A percentile compares a stretch with the other conserved stretches of the same genome.
phyloP scores from a whole-genome alignment of 2,329 filamentous ascomycete species.

The Zarea fungicola region DNA sequence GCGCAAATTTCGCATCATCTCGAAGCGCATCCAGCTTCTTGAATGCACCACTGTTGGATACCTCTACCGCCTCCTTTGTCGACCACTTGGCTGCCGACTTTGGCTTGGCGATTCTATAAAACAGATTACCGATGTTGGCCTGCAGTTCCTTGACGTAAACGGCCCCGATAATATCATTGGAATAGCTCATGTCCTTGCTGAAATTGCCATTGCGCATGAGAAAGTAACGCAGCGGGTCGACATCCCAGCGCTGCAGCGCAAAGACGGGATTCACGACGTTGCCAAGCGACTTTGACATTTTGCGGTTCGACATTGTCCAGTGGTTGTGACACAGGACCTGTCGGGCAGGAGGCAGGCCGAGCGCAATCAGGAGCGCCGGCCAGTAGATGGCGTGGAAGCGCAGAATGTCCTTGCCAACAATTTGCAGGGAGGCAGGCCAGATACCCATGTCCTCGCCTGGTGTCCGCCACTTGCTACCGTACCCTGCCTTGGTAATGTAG shows the following conservation, averaged over 20 bases:
- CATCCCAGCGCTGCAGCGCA: constrained; percentile 80
- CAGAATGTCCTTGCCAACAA: constrained; percentile 94
- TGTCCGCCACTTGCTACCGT: constrained; percentile 56
- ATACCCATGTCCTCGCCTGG: constrained; percentile 56
- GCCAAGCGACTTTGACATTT: constrained; percentile 95
- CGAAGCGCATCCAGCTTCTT: constrained; percentile 3
- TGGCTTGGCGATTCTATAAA: constrained; percentile 62
- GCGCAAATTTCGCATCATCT: neutral
- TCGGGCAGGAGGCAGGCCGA: constrained; percentile 72
- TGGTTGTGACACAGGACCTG: constrained; percentile 85
- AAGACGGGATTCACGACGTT: constrained; percentile 95
- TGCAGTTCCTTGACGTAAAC: constrained; percentile 77
- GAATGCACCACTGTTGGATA: constrained; percentile 24
- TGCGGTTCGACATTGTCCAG: constrained; percentile 86
- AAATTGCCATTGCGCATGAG: constrained; percentile 77
- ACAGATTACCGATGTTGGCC: constrained; percentile 73
- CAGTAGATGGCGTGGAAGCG: constrained; percentile 97
- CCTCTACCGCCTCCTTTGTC: constrained; percentile 51
- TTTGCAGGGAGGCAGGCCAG: constrained; percentile 89
- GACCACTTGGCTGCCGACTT: constrained; percentile 56
- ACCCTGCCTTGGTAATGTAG: constrained; percentile 84
- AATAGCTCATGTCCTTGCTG: constrained; percentile 74
- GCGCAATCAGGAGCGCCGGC: constrained; percentile 90
- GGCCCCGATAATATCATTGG: constrained; percentile 68
- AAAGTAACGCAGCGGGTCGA: constrained; percentile 87